Conservation (phyloP, 805 yeast species). For the Metschnikowia santaceciliae region DNA sequence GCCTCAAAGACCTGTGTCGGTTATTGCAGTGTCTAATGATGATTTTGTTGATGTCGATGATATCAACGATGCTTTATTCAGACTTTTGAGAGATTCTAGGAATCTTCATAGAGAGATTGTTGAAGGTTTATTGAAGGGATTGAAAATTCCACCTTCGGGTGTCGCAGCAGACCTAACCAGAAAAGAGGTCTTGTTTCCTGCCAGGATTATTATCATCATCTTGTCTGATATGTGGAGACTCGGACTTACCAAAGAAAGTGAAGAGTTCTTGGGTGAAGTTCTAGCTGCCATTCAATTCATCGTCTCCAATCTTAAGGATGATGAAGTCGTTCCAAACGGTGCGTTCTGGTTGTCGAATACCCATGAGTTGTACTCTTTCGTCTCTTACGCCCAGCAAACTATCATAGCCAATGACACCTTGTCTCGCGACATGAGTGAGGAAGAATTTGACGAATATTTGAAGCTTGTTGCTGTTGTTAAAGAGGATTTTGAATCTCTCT, state of each 20-base stretch:
- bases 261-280: conserved; percentile 84
- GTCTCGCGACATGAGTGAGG: conserved; percentile 79
- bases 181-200: conserved; percentile 93
- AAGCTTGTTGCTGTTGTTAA: conserved; percentile 85
- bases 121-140: conserved; percentile 77
- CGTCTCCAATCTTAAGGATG: conserved; percentile 76
- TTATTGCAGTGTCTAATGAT: conserved; percentile 52
- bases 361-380: conserved; percentile 92
- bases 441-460: conserved; percentile 85
- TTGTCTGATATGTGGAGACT: conserved; percentile 98
- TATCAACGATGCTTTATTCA: conserved; percentile 71
- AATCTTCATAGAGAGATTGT: conserved; percentile 78
- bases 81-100: conserved; percentile 65
- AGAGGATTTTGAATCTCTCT: conserved; percentile 89
- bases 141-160: conserved; percentile 82
- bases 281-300: conserved; percentile 81
- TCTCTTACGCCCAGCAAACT: conserved; percentile 89
- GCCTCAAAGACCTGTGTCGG: conserved; percentile 55
- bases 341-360: conserved; percentile 98
- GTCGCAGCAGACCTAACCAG: conserved; percentile 78
- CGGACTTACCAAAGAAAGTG: conserved; percentile 89
- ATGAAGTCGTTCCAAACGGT: conserved; percentile 83
- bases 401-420: conserved; percentile 79
- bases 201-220: conserved; percentile 87
- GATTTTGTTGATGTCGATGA: conserved; percentile 58